Base-by-base conservation (phyloP, 257 asterid species). In the Craterostigma plantagineum region DNA sequence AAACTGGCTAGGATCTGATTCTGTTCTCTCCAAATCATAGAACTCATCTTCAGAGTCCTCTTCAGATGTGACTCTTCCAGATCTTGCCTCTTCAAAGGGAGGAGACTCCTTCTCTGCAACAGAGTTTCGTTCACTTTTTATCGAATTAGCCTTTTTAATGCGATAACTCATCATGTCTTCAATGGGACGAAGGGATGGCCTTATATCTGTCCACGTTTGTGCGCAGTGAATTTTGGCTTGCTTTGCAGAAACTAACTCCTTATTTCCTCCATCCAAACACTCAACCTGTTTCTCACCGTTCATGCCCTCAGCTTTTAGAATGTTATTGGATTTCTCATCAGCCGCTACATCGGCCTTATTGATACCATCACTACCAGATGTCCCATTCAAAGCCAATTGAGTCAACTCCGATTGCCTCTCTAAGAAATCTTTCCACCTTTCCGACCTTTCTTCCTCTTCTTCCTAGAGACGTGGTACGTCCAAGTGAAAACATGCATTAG, bases 361-460 rank as follows among this genome's bases (percentile, higher is more conserved):
- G 18, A 51, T 60, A 41, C 12, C 33, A 34, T 57, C 48, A 10
- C 48, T 37, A 49, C 35, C 48, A 50, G 51, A 53, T 53, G 60
- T 60, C 51, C 54, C 77, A 49, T 69, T 53, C 46, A 56, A 16
- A 15, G 69, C 65, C 52, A 58, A 56, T 34, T 67, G 71, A 52
- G 69, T 58, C 30, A 67, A 57, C 54, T 65, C 77, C 1, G 85
- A 55, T 62, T 77, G 94, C 51, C 92, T 81, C 16, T 58, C 76
- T 54, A 90, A 54, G 46, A 90, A 90, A 63, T 77, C 92, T 37
- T 61, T 68, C 99, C 99, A 90, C 68, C 94, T 77, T 56, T 83
- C 84, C 45, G 94, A 83, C 54, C 99, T 75, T 66, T 90, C 99
- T 63, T 75, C 96, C 78, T 90, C 99, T 61, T 90, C 99, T 65